Evolutionary conservation across 202 grass and related monocot genomes (phyloP), one percentile per base, ranked within the genome.

Genomic region (Panicum hallii): DNA sequence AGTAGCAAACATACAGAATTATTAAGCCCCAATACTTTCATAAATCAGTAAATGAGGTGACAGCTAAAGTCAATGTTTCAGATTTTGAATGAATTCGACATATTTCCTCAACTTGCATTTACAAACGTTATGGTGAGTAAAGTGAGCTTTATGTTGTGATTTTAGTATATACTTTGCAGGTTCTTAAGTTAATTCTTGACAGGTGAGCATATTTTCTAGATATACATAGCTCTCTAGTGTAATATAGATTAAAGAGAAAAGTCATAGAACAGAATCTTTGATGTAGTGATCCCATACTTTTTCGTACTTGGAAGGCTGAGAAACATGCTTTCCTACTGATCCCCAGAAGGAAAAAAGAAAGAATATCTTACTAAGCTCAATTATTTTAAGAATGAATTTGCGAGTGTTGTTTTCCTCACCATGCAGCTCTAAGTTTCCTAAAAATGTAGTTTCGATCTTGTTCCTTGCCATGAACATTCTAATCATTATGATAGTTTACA

Each of bases 201-300:
- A 79, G 66, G 70, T 83, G 9, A 14, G 23, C 13, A 58, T 9
- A 9, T 42, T 74, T 61, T 69, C 50, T 72, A 56, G 22, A 72
- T 88, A 60, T 68, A 26, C 12, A 67, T 40, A 81, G 28, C 47
- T 68, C 53, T 71, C 74, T 79, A 49, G 17, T 63, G 43, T 22
- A 76, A 82, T 78, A 72, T 78, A 47, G 19, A 49, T 77, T 77
- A 40, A 52, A 76, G 34, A 78, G n/a, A 28, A 67, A 28, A 66
- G 9, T 5, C 58, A 83, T 64, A 20, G 1, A 70, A n/a, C 43
- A 50, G 40, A 80, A 48, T 50, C 20, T 60, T 74, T 74, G 61
- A 84, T 80, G 11, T 60, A 79, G 74, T 38, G 15, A 36, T 0
- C 19, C 19, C 28, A 15, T 74, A 70, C 40, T 41, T 73, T 79